Evolutionary conservation across 352 stramenopile species (phyloP).

Genomic region (Globisporangium orthogonon): DNA sequence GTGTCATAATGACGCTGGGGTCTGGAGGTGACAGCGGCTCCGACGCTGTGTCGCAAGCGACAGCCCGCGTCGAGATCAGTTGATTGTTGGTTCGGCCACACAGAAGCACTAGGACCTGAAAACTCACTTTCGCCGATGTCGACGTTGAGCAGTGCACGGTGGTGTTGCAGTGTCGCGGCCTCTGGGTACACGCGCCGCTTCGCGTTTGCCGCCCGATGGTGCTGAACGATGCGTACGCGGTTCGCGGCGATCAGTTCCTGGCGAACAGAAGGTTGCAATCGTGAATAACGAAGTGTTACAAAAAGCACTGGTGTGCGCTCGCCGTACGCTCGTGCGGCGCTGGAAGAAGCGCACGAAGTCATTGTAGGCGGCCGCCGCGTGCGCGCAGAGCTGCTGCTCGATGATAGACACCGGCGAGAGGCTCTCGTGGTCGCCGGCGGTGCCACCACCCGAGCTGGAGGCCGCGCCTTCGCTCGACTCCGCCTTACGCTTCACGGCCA

Average conservation of each 20-base stretch:
- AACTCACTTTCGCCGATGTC: slow-evolving; percentile 41
- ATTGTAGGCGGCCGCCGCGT: slow-evolving; percentile 58
- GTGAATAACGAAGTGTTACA: neutral
- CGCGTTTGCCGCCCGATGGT: slow-evolving; percentile 20
- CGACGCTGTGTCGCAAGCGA: slow-evolving; percentile 23
- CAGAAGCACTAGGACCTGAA: no score
- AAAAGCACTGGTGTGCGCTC: neutral
- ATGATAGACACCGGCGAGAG: slow-evolving; percentile 17
- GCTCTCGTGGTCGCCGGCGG: neutral
- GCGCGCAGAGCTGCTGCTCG: slow-evolving; percentile 67
- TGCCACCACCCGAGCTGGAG: neutral
- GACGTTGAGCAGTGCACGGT: slow-evolving; percentile 39
- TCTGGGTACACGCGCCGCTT: slow-evolving; percentile 23
- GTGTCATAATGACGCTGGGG: slow-evolving; percentile 11
- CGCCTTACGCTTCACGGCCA: neutral
- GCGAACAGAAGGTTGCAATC: no score
- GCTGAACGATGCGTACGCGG: slow-evolving; percentile 31
- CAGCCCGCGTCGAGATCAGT: neutral
- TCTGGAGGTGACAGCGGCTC: slow-evolving; percentile 26
- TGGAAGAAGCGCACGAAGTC: slow-evolving; percentile 60
- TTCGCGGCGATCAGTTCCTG: slow-evolving; percentile 61
- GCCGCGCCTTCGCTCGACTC: neutral
- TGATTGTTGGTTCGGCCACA: no score
- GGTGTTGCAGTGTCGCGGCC: slow-evolving; percentile 14
- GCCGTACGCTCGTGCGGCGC: slow-evolving; percentile 44